Percentiles rank a stretch among this genome's conserved stretches.
Conservation (phyloP, 768 basidiomycete genomes). For the Lanmaoa rubissima region DNA sequence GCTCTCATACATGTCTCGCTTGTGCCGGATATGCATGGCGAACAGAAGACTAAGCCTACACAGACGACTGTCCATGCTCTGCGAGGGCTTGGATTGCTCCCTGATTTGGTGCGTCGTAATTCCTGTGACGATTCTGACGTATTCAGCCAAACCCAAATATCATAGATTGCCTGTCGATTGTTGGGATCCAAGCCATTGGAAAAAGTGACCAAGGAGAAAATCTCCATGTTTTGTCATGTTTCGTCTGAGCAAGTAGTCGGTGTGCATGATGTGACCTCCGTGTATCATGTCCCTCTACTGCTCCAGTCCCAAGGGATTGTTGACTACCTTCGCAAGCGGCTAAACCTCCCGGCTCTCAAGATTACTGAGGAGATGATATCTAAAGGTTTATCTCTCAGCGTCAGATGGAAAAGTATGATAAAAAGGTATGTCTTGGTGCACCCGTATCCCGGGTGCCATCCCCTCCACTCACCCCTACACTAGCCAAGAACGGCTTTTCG, state of each 20-base stretch:
- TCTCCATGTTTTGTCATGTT: constrained; percentile 99
- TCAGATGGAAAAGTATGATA: constrained; percentile 82
- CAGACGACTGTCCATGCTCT: constrained; percentile 95
- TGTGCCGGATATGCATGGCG: constrained; percentile 98
- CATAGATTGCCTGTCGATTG: constrained; percentile 89
- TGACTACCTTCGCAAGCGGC: constrained; percentile 73
- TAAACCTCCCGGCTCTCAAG: constrained; percentile 63
- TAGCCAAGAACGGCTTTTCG: constrained; percentile 93
- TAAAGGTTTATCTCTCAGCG: constrained; percentile 63
- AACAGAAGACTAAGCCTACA: constrained; percentile 99
- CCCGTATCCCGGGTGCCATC: neutral
- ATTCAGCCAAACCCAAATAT: neutral
- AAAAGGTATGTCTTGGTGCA: constrained; percentile 51
- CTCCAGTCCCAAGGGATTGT: constrained; percentile 92
- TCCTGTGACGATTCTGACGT: neutral
- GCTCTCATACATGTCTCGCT: constrained; percentile 96
- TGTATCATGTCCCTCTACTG: constrained; percentile 95
- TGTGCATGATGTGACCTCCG: constrained; percentile 93
- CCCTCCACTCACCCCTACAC: constrained; percentile 3
- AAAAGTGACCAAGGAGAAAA: constrained; percentile 86
- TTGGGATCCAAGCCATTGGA: constrained; percentile 79
- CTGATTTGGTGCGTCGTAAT: constrained; percentile 70
- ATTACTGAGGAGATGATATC: constrained; percentile 56
- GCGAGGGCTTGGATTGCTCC: constrained; percentile 86
- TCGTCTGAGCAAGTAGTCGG: constrained; percentile 85